These are phyloP conservation scores for Cryphonectria carpinicola DNA, from an alignment of 2,329 filamentous ascomycete species.

Conservation along the genomic window DNA sequence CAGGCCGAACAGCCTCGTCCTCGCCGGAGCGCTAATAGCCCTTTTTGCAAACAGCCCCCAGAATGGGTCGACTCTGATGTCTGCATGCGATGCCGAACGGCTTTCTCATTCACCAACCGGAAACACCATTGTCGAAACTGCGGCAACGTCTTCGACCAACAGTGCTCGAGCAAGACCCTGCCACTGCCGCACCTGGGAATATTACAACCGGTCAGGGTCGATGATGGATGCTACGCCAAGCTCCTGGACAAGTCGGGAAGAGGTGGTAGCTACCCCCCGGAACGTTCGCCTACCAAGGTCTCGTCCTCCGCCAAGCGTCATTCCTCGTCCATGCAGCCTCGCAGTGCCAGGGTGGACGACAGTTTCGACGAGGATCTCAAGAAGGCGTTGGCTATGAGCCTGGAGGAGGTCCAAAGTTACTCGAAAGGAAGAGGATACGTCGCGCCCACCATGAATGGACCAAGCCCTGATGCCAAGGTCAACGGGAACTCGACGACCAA, in stretches of 20 bases:
- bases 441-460: slow-evolving; percentile 53
- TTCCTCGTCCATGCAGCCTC: slow-evolving; percentile 79
- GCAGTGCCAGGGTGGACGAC: slow-evolving; percentile 84
- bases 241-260: slow-evolving; percentile 74
- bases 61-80: slow-evolving; percentile 99
- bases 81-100: slow-evolving; percentile 94
- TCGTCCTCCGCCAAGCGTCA: slow-evolving; percentile 62
- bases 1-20: slow-evolving; percentile 40
- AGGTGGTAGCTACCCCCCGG: slow-evolving; percentile 37
- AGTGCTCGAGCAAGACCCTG: slow-evolving; percentile 88
- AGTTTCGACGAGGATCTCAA: slow-evolving; percentile 95
- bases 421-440: slow-evolving; percentile 67
- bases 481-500: slow-evolving; percentile 45
- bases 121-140: slow-evolving; percentile 99
- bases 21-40: background rate
- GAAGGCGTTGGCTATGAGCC: slow-evolving; percentile 90
- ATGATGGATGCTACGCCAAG: slow-evolving; percentile 93
- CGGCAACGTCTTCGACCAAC: slow-evolving; percentile 94
- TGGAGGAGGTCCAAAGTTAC: slow-evolving; percentile 86
- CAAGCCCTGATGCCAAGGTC: slow-evolving; percentile 37
- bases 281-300: slow-evolving; percentile 51
- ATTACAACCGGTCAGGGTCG: slow-evolving; percentile 85
- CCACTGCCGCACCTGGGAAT: slow-evolving; percentile 93
- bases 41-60: slow-evolving; percentile 65
- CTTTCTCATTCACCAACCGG: slow-evolving; percentile 96